phyloP scores from a whole-genome alignment of 169 alveolate species.

The Pseudocohnilembus persalinus region DNA sequence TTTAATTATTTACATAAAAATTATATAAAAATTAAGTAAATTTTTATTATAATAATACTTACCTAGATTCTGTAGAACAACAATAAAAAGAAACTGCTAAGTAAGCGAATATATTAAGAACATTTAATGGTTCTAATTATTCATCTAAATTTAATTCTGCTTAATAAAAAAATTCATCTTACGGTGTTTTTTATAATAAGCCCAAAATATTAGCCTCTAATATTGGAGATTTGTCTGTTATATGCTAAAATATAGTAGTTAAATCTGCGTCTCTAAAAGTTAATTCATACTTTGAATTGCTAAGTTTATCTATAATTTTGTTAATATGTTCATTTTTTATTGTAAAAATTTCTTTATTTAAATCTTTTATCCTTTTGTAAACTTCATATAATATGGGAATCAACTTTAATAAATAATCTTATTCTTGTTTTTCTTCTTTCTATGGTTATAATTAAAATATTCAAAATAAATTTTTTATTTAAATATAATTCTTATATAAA shows the following conservation, averaged over 20 bases:
- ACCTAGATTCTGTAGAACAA: slow-evolving; percentile 42
- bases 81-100: slow-evolving; percentile 37
- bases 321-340: too few relatives aligned
- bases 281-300: background rate
- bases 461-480: too few relatives aligned
- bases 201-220: background rate
- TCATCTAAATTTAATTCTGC: background rate
- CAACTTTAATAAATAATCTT: too few relatives aligned
- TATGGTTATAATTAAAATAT: too few relatives aligned
- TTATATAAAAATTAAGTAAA: too few relatives aligned
- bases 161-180: too few relatives aligned
- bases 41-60: background rate
- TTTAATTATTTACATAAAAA: too few relatives aligned
- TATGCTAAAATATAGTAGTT: too few relatives aligned
- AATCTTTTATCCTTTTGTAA: background rate
- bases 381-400: background rate
- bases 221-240: background rate
- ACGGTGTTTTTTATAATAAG: background rate
- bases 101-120: background rate
- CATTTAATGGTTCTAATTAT: background rate
- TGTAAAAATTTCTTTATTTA: background rate
- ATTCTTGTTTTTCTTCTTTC: too few relatives aligned
- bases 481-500: too few relatives aligned
- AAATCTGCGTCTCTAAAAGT: background rate
- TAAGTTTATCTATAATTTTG: background rate